Base-by-base conservation (phyloP, 805 yeast genomes). In the Candida coquimbonensis region DNA sequence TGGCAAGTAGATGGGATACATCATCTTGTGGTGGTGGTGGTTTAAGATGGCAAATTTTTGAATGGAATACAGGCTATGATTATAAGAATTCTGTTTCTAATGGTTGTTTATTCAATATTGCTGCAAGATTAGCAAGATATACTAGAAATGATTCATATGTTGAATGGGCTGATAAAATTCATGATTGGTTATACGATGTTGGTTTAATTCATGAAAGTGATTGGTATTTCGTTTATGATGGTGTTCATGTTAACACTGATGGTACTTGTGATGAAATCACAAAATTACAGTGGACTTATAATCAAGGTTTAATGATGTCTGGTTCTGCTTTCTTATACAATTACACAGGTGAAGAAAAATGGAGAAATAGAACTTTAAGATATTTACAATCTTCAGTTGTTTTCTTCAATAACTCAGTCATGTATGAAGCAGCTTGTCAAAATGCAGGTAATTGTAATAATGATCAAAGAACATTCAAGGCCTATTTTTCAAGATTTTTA, bases 1-100 rank as follows among this genome's bases (percentile, higher is more conserved):
- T 88, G 91, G 74, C 79, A 47, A 61, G 73, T 5, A 73, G 95
- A 56, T 87, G 96, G 96, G 95, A 87, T 56, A 51, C 66, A 14
- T 65, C 52, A 4, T 49, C 67, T 55, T 81, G 87, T 62, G 72
- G 65, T 38, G 96, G 96, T 43, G 96, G 96, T 43, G 96, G 96
- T 2, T 70, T 87, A 47, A 77, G 96, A 66, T 87, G 96, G 96
- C 96, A 87, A 69, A 88, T 87, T 53, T 88, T 84, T 67, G 74
- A 83, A 44, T 87, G 89, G 88, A 88, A 88, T 63, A 72, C 86
- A 8, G 96, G 96, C 49, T 87, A 87, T 63, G 80, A 83, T 62
- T 87, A 87, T 66, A 87, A 87, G 63, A 88, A 88, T 67, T 68
- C 90, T n/a, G 85, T 87, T 53, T 76, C 93, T n/a, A 87, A 87